These are phyloP conservation scores for Fusarium setosum DNA, from an alignment of 2,329 filamentous ascomycete genomes.

Conservation along the genomic window DNA sequence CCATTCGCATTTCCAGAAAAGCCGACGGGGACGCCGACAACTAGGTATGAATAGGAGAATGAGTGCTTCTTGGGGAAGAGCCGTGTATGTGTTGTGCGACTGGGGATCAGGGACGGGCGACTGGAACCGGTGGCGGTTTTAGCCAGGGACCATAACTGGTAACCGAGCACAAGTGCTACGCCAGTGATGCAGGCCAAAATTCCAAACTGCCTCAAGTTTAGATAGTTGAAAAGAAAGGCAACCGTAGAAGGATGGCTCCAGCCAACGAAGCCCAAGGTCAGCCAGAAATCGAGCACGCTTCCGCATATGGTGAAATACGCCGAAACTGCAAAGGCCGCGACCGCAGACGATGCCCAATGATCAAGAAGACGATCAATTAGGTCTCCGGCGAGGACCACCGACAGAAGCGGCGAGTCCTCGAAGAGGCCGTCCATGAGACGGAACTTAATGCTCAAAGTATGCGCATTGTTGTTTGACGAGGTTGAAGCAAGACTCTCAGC, in stretches of 20 bases:
- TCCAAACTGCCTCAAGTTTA: slow-evolving; percentile 8
- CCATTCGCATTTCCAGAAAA: slow-evolving; percentile 66
- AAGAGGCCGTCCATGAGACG: slow-evolving; percentile 43
- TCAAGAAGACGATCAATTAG: slow-evolving; percentile 22
- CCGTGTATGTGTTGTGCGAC: slow-evolving; percentile 72
- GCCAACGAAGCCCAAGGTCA: slow-evolving; percentile 38
- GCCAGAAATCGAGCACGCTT: slow-evolving; percentile 37
- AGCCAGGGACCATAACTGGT: neutral
- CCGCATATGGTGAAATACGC: slow-evolving; percentile 36
- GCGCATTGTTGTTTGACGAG: slow-evolving; percentile 20
- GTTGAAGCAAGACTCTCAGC: neutral
- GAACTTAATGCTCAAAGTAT: slow-evolving; percentile 4
- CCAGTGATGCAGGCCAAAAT: neutral
- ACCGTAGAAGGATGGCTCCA: slow-evolving; percentile 28
- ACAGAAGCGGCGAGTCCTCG: slow-evolving; percentile 38
- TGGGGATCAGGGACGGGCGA: slow-evolving; percentile 70
- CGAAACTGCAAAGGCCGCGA: neutral
- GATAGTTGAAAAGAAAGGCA: neutral
- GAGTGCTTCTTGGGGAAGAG: slow-evolving; percentile 75
- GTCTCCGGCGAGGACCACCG: slow-evolving; percentile 34
- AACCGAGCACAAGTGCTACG: neutral
- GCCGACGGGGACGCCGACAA: slow-evolving; percentile 75
- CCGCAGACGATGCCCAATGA: neutral
- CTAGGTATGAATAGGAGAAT: slow-evolving; percentile 78
- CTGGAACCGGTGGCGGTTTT: neutral